phyloP scores from a whole-genome alignment of 306 rosid species.

The Prunus persica region DNA sequence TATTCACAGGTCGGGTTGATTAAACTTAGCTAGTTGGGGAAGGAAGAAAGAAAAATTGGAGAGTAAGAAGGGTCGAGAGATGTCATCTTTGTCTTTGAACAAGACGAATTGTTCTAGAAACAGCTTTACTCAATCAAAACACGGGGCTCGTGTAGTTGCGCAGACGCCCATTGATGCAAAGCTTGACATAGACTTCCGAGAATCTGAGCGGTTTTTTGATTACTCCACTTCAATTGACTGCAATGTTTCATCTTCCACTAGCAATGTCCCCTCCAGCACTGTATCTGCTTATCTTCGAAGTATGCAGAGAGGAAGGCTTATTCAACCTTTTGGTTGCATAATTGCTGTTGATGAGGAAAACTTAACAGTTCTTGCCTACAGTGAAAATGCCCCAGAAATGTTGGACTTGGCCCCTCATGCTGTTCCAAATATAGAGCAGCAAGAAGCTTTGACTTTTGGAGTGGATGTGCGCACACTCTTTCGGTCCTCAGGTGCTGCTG shows the following conservation, averaged over 20 bases:
- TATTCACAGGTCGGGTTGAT: background rate
- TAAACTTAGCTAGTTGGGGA: slow-evolving; percentile 15
- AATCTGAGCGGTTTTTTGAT: slow-evolving; percentile 22
- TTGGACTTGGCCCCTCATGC: slow-evolving; percentile 49
- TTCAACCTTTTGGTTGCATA: slow-evolving; percentile 48
- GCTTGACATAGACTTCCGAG: slow-evolving; percentile 35
- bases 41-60: background rate
- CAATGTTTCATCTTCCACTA: slow-evolving; percentile 31
- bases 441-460: slow-evolving; percentile 41
- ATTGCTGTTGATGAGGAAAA: slow-evolving; percentile 36
- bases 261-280: slow-evolving; percentile 33
- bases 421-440: slow-evolving; percentile 41
- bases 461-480: slow-evolving; percentile 38
- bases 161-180: slow-evolving; percentile 44
- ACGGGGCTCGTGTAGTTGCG: slow-evolving; percentile 24
- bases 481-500: slow-evolving; percentile 38
- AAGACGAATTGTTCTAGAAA: slow-evolving; percentile 30
- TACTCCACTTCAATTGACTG: slow-evolving; percentile 32
- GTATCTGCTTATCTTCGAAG: slow-evolving; percentile 40
- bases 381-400: slow-evolving; percentile 47
- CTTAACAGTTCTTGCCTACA: slow-evolving; percentile 38
- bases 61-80: slow-evolving; percentile 19
- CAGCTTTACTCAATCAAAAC: slow-evolving; percentile 26
- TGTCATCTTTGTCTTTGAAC: slow-evolving; percentile 34
- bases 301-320: slow-evolving; percentile 39